Base-by-base conservation (phyloP, 495 filamentous ascomycete genomes). In the Aspergillus ellipticus region DNA sequence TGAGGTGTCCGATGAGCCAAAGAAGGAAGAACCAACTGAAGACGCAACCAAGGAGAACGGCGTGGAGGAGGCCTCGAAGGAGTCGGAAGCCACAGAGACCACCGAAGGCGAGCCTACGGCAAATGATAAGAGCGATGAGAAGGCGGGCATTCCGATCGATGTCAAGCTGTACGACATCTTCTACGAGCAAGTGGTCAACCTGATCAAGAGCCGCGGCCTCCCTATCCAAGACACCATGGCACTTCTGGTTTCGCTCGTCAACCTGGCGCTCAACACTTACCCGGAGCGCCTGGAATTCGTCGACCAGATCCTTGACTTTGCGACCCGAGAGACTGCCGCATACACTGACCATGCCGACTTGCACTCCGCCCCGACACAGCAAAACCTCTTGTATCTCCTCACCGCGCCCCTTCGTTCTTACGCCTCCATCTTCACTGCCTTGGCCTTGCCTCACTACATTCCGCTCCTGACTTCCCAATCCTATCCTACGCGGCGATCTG, bases 101-200 rank as follows among this genome's bases (percentile, higher is more conserved):
- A 53, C 64, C 42, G 66, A 64, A 50, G 56, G 61, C 37, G 49
- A 65, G 55, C 41, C 51, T 17, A 48, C 62, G 11, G 64, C 55
- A n/a, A 57, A 59, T 43, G 55, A 52, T 33, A 54, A 63, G 49
- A 45, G 49, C 16, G 61, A 67, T 48, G 48, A 67, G 61, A 83
- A 83, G 22, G 72, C 85, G 58, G 86, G 81, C 17, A 88, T 94
- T 62, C 90, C 93, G 2, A 82, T 87, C 43, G 85, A 92, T 68
- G 83, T 96, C 49, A 93, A 88, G 70, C 82, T 98, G 9, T 98
- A 97, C 72, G 92, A 96, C 72, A 92, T 97, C 42, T 98, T 98
- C 74, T 96, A 96, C 66, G 89, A 95, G 45, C 94, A 98, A 66
- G 95, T 97, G 50, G 86, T 92, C 58, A 91, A 90, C 63, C 79